Conservation (phyloP, 2,329 filamentous ascomycete genomes). For the Daldinia sp. region DNA sequence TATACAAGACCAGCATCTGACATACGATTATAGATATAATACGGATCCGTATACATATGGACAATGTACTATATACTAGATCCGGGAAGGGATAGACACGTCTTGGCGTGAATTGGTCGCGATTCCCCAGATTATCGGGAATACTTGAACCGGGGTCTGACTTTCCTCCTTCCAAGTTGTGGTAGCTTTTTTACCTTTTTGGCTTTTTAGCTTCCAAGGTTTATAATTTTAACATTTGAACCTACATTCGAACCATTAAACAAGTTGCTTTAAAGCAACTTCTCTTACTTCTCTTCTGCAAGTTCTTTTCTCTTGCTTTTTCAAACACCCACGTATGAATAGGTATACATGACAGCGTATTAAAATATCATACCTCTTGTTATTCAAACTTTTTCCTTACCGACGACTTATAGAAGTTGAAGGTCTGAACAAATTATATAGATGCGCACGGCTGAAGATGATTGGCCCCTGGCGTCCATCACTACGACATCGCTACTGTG, state of each 20-base stretch:
- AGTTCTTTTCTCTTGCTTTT: neutral
- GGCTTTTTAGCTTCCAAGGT: no score
- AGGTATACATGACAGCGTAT: neutral
- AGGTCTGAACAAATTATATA: conserved; percentile 19
- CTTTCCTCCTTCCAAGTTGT: conserved; percentile 25
- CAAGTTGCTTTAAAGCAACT: conserved; percentile 1
- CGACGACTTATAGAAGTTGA: conserved; percentile 13
- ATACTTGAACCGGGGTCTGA: conserved; percentile 22
- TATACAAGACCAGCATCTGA: neutral
- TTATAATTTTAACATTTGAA: no score
- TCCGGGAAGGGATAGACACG: conserved; percentile 28
- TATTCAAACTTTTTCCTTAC: conserved; percentile 1
- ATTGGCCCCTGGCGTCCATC: conserved; percentile 40
- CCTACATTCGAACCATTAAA: no score
- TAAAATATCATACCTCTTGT: neutral
- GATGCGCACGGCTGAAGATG: conserved; percentile 42
- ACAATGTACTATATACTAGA: conserved; percentile 15
- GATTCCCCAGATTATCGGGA: conserved; percentile 38
- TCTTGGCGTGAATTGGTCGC: conserved; percentile 33
- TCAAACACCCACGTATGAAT: neutral
- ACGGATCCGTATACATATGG: no score
- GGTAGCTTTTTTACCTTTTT: conserved; percentile 1
- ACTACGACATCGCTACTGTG: conserved; percentile 39
- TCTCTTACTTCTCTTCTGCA: neutral
- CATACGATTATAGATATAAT: neutral